These are phyloP conservation scores for Arthromyces matolae DNA, from an alignment of 768 basidiomycete species.

Conservation along the genomic window DNA sequence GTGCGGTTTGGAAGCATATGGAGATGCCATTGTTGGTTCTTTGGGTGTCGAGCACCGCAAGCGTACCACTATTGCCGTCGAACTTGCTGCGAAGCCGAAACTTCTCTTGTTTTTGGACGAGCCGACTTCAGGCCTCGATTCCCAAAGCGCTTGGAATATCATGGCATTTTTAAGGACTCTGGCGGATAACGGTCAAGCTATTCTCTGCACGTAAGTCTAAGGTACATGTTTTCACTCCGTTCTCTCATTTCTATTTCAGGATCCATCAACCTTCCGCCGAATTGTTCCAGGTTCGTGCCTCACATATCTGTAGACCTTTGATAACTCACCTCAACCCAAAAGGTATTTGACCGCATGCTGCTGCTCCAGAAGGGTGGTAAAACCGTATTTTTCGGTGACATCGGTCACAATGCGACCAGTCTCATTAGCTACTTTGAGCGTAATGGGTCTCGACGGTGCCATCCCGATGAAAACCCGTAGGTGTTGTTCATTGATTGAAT, in stretches of 20 bases:
- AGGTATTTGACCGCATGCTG: constrained; percentile 70
- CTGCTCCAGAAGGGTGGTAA: constrained; percentile 77
- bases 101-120: constrained; percentile 85
- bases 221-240: not conserved
- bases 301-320: not conserved
- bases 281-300: constrained; percentile 54
- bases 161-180: constrained; percentile 70
- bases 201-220: constrained; percentile 74
- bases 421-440: constrained; percentile 73
- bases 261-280: constrained; percentile 77
- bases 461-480: constrained; percentile 70
- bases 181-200: constrained; percentile 80
- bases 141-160: constrained; percentile 85
- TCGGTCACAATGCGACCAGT: constrained; percentile 61
- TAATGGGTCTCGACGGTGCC: constrained; percentile 63
- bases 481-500: too few relatives aligned
- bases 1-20: constrained; percentile 63
- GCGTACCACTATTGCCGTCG: constrained; percentile 83
- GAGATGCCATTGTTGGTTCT: constrained; percentile 65
- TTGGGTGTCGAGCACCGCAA: constrained; percentile 73
- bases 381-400: constrained; percentile 69
- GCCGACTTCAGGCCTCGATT: constrained; percentile 85
- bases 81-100: constrained; percentile 83
- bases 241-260: constrained; percentile 18
- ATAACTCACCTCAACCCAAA: constrained; percentile 3